Evolutionary conservation across 2,329 filamentous ascomycete genomes (phyloP).

Genomic region (Aspergillus latus): DNA sequence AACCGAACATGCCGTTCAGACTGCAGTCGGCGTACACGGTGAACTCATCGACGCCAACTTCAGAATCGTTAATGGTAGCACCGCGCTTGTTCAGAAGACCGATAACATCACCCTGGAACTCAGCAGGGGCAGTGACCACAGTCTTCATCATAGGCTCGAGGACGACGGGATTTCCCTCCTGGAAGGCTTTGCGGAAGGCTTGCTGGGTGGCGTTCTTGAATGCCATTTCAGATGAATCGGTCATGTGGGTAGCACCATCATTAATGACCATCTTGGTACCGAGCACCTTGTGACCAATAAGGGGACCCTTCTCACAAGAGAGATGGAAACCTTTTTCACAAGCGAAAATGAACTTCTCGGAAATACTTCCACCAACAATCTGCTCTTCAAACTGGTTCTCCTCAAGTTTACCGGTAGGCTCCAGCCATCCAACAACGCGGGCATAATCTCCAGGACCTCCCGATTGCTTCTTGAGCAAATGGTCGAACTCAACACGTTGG

Average conservation of each 20-base stretch:
- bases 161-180: constrained; percentile 74
- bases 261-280: constrained; percentile 89
- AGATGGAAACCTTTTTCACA: constrained; percentile 92
- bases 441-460: constrained; percentile 96
- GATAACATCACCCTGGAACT: constrained; percentile 96
- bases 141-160: constrained; percentile 99
- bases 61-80: constrained; percentile 91
- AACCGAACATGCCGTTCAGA: constrained; percentile 97
- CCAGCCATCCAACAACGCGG: constrained; percentile 86
- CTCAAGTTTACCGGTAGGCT: constrained; percentile 72
- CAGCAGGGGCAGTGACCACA: constrained; percentile 88
- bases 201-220: constrained; percentile 95
- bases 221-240: constrained; percentile 93
- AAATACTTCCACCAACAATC: constrained; percentile 84
- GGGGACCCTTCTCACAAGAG: constrained; percentile 79
- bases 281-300: constrained; percentile 90
- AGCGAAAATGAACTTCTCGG: constrained; percentile 91
- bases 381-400: constrained; percentile 83
- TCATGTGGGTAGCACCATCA: constrained; percentile 95
- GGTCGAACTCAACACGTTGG: constrained; percentile 79
- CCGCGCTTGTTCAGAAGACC: constrained; percentile 96
- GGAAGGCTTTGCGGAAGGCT: constrained; percentile 93
- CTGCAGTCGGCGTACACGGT: constrained; percentile 89
- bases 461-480: constrained; percentile 89
- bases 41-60: constrained; percentile 91